phyloP scores from a whole-genome alignment of 108 stramenopile genomes.

The Pseudonitzschia multiseries region DNA sequence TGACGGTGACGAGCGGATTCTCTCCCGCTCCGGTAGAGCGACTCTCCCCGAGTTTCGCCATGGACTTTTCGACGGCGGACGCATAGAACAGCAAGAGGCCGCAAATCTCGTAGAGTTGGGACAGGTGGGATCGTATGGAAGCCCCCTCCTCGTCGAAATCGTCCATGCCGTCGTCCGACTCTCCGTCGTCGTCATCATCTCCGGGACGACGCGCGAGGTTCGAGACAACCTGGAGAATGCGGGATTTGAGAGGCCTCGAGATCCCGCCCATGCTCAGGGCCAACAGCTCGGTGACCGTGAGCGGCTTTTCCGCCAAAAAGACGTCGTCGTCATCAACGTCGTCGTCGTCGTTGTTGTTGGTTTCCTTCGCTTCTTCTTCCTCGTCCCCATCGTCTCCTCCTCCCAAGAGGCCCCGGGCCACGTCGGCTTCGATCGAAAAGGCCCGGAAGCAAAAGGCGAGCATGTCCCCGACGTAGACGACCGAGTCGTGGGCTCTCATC shows the following conservation, averaged over 20 bases:
- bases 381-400: constrained; percentile 26
- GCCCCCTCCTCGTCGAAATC: constrained; percentile 70
- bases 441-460: constrained; percentile 80
- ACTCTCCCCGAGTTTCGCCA: constrained; percentile 38
- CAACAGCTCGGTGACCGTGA: constrained; percentile 60
- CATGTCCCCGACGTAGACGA: constrained; percentile 86
- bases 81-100: constrained; percentile 80
- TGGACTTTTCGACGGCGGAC: constrained; percentile 61
- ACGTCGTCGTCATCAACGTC: constrained; percentile 31
- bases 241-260: constrained; percentile 77
- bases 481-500: constrained; percentile 86
- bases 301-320: constrained; percentile 41
- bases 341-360: constrained; percentile 9
- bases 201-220: constrained; percentile 58
- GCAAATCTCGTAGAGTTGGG: constrained; percentile 73
- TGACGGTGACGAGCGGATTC: constrained; percentile 57
- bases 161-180: constrained; percentile 45
- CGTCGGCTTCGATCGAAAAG: constrained; percentile 79
- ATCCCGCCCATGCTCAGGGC: constrained; percentile 77
- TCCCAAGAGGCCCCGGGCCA: constrained; percentile 56
- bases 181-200: constrained; percentile 38
- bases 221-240: constrained; percentile 69
- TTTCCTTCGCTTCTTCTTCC: constrained; percentile 16
- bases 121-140: constrained; percentile 46
- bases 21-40: constrained; percentile 10